Percentiles rank a stretch among this genome's conserved stretches.
Conservation (phyloP, 2,329 filamentous ascomycete species). For the Sclerotinia borealis region DNA sequence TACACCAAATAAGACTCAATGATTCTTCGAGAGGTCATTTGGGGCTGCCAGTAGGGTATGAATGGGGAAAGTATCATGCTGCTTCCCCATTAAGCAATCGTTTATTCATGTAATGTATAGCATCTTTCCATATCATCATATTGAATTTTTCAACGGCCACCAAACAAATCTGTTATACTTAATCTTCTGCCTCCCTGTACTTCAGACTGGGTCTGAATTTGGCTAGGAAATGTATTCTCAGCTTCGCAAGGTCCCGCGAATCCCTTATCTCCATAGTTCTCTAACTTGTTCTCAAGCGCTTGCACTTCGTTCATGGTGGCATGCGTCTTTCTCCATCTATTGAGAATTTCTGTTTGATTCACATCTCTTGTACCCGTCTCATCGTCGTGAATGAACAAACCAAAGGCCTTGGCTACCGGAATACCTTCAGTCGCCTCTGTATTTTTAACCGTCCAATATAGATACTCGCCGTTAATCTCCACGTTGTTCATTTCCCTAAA, state of each 20-base stretch:
- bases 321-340: conserved; percentile 22
- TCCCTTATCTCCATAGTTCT: conserved; percentile 16
- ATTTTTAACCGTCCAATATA: conserved; percentile 37
- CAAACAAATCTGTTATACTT: conserved; percentile 3
- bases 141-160: background rate
- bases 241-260: conserved; percentile 11
- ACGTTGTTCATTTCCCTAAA: conserved; percentile 56
- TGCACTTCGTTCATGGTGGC: conserved; percentile 1
- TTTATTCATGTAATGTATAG: background rate
- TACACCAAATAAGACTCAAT: background rate
- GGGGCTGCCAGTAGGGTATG: background rate
- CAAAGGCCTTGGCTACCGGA: conserved; percentile 38
- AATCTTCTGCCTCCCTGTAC: background rate
- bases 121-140: background rate
- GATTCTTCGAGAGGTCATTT: background rate
- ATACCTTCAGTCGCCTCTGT: conserved; percentile 6
- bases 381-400: conserved; percentile 51
- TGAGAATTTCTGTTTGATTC: conserved; percentile 26
- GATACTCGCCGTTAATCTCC: conserved; percentile 53
- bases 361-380: conserved; percentile 38
- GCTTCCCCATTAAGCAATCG: background rate
- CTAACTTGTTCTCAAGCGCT: conserved; percentile 7
- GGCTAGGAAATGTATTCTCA: conserved; percentile 12
- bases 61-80: background rate
- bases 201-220: background rate